Evolutionary conservation across 441 rosid species (phyloP).

Genomic region (Rhodomyrtus psidioides): DNA sequence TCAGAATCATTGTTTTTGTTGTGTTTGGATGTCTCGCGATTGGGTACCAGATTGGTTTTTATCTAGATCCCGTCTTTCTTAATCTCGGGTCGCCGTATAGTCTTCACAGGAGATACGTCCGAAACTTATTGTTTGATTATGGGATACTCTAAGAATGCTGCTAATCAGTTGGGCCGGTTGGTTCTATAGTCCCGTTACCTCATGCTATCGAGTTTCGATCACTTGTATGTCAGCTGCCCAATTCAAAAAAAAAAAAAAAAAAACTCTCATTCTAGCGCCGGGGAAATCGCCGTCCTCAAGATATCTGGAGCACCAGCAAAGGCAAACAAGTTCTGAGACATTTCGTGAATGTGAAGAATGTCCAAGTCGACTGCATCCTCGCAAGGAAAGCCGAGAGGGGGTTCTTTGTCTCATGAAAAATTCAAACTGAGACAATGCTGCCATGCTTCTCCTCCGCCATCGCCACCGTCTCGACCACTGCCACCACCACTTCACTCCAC

Average conservation of each 20-base stretch:
- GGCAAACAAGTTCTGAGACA: neutral
- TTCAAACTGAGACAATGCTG: no score
- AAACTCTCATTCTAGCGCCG: neutral
- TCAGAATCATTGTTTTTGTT: neutral
- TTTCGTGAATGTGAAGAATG: neutral
- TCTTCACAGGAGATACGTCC: neutral
- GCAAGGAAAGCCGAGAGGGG: no score
- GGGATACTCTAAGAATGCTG: no score
- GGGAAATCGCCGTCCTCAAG: neutral
- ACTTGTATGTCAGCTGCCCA: neutral
- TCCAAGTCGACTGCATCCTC: no score
- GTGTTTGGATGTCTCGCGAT: no score
- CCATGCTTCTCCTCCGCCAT: no score
- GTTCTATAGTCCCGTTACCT: neutral
- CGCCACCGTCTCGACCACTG: no score
- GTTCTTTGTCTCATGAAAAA: no score
- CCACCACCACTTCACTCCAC: no score
- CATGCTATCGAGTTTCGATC: neutral
- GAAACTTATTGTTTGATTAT: neutral
- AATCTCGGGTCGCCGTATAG: rapidly evolving
- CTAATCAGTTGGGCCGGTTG: no score
- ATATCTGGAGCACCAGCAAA: neutral
- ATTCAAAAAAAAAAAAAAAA: neutral
- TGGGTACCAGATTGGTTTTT: no score
- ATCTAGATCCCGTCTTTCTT: rapidly evolving